phyloP scores from a whole-genome alignment of 306 rosid species.

The Acmispon strigosus region DNA sequence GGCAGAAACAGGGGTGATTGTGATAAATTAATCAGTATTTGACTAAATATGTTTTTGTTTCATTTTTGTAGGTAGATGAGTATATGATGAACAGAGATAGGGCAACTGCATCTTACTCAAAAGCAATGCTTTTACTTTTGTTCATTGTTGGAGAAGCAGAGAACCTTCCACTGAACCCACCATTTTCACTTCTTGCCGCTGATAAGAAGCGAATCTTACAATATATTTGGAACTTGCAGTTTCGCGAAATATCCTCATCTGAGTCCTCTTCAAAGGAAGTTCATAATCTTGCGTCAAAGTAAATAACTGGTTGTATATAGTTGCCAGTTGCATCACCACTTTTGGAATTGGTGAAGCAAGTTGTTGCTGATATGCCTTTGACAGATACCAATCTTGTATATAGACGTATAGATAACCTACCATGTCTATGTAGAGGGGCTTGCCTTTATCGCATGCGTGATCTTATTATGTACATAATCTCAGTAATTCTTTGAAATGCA shows the following conservation, averaged over 20 bases:
- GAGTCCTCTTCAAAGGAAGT: slow-evolving; percentile 33
- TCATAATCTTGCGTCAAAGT: slow-evolving; percentile 22
- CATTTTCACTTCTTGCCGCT: slow-evolving; percentile 49
- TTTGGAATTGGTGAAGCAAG: slow-evolving; percentile 18
- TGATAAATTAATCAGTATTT: neutral
- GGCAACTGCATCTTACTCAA: slow-evolving; percentile 64
- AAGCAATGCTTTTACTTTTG: slow-evolving; percentile 73
- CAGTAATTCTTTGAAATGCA: slow-evolving; percentile 29
- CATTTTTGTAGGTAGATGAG: slow-evolving; percentile 62
- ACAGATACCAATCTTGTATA: slow-evolving; percentile 6
- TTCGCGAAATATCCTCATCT: slow-evolving; percentile 32
- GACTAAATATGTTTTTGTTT: neutral
- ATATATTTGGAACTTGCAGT: slow-evolving; percentile 51
- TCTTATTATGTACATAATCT: slow-evolving; percentile 35
- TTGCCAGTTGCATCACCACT: slow-evolving; percentile 20
- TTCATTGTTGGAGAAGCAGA: slow-evolving; percentile 75
- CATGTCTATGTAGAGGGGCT: slow-evolving; percentile 15
- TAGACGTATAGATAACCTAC: slow-evolving; percentile 8
- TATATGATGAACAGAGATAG: slow-evolving; percentile 49
- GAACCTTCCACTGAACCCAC: slow-evolving; percentile 64
- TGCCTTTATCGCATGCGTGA: slow-evolving; percentile 23
- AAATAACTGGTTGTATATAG: slow-evolving; percentile 34
- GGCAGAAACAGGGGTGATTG: neutral
- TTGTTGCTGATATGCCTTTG: slow-evolving; percentile 15
- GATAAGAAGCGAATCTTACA: slow-evolving; percentile 58